phyloP scores from a whole-genome alignment of 441 rosid species.

The Gossypium gossypioides region DNA sequence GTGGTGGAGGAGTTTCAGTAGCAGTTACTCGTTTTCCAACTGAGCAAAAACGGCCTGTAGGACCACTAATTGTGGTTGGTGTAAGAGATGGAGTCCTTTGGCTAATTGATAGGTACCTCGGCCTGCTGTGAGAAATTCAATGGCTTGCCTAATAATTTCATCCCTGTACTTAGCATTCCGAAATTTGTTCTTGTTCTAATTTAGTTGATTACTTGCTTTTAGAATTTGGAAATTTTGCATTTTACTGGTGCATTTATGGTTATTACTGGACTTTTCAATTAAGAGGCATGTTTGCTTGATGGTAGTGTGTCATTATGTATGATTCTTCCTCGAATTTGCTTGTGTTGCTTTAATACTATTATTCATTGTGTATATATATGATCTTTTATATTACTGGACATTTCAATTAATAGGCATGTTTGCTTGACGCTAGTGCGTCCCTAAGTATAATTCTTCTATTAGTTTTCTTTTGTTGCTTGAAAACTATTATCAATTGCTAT shows the following conservation, averaged over 20 bases:
- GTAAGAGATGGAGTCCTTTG: constrained; percentile 98
- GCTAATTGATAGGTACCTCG: constrained; percentile 85
- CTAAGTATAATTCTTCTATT: not conserved
- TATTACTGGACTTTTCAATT: not conserved
- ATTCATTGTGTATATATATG: not conserved
- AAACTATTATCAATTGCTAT: not conserved
- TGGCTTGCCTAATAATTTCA: not conserved
- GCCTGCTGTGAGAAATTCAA: constrained; percentile 2
- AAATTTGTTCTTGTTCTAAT: not conserved
- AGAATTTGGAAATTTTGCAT: not conserved
- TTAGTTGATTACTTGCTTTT: constrained; percentile 1
- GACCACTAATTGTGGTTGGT: constrained; percentile 88
- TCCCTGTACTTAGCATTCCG: not conserved
- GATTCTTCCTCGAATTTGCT: not conserved
- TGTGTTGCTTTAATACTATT: constrained; percentile 6
- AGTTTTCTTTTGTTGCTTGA: not conserved
- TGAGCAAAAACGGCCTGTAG: constrained; percentile 94
- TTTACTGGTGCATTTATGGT: not conserved
- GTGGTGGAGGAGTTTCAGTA: constrained; percentile 98
- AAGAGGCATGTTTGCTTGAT: not conserved
- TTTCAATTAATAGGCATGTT: not conserved
- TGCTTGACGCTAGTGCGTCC: not conserved
- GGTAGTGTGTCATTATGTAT: not conserved
- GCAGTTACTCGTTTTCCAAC: constrained; percentile 95
- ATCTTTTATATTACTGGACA: not conserved